Conservation (phyloP, 2,329 filamentous ascomycete species). For the Thielaviopsis cerberus region DNA sequence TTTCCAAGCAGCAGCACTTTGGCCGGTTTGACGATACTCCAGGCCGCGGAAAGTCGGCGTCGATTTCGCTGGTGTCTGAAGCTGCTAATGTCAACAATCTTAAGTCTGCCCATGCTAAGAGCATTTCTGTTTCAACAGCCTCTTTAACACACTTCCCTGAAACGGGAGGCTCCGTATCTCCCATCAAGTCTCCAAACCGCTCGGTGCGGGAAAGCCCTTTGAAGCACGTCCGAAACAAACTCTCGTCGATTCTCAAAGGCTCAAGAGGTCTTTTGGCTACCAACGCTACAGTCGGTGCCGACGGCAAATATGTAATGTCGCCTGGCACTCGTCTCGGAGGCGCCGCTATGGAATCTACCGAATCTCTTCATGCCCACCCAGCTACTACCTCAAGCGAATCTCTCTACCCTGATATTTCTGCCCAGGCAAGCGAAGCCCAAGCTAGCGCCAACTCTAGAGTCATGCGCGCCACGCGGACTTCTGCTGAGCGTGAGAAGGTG, state of each 20-base stretch:
- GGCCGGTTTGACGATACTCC: constrained; percentile 18
- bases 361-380: constrained; percentile 23
- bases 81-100: constrained; percentile 16
- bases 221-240: constrained; percentile 79
- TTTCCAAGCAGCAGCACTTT: constrained; percentile 24
- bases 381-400: constrained; percentile 18
- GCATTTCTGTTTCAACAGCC: constrained; percentile 38
- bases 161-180: constrained; percentile 25
- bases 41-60: constrained; percentile 43
- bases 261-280: constrained; percentile 75
- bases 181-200: constrained; percentile 37
- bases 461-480: constrained; percentile 35
- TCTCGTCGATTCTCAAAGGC: constrained; percentile 77
- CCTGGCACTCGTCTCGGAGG: constrained; percentile 29
- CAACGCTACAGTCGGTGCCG: constrained; percentile 44
- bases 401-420: constrained; percentile 27
- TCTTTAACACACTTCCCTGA: constrained; percentile 31
- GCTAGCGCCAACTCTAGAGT: constrained; percentile 20
- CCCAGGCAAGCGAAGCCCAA: constrained; percentile 3
- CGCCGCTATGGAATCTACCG: constrained; percentile 28
- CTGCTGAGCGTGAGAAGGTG: constrained; percentile 41
- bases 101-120: constrained; percentile 10
- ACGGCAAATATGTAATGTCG: constrained; percentile 40
- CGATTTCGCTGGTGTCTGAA: constrained; percentile 35
- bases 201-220: constrained; percentile 54